Base-by-base conservation (phyloP, 768 basidiomycete genomes). In the Termitomyces heimii region DNA sequence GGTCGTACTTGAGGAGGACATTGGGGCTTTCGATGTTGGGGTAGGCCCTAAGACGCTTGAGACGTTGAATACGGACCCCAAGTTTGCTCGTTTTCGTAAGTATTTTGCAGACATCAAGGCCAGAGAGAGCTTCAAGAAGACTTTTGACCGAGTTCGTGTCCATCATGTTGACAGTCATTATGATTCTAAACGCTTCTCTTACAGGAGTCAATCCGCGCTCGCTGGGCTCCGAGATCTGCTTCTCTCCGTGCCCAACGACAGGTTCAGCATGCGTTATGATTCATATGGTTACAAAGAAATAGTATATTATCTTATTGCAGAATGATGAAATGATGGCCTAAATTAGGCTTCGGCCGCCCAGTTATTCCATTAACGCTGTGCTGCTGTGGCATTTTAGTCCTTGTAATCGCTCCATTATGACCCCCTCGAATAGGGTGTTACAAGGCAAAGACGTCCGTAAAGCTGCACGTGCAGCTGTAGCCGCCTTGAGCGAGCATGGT, bases 121-220 rank as follows among this genome's bases (percentile, higher is more conserved):
- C 3, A 75, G 85, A 63, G 73, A 77, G 20, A 86, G 82, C 63
- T 78, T 80, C 66, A 75, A 77, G 61, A 68, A 72, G 24, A 87
- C 83, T 0, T 86, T 82, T 55, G 69, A 82, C 56, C 68, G 71
- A 68, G 84, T 84, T 62, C n/a, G 79, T 71, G 5, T 7, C 13
- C 13, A 54, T 32, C 2, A 13, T 24, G 3, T 28, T 4, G 18
- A 37, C 13, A 1, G 13, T 29, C 47, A 8, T 22, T 12, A 6
- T 26, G 4, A n/a, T 39, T 34, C 32, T 20, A 16, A 51, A 13
- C 14, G 1, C 7, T 6, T 48, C 18, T 14, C 4, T 10, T 7
- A 10, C n/a, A 60, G 60, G 60, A 57, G 9, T 18, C 40, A 10
- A 44, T 60, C 6, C 42, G 40, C 20, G 32, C 52, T 40, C 31